Percentiles rank a stretch among this genome's conserved stretches.
Evolutionary conservation across 2,329 filamentous ascomycete genomes (phyloP).

Genomic region (Penicillium vulpinum): DNA sequence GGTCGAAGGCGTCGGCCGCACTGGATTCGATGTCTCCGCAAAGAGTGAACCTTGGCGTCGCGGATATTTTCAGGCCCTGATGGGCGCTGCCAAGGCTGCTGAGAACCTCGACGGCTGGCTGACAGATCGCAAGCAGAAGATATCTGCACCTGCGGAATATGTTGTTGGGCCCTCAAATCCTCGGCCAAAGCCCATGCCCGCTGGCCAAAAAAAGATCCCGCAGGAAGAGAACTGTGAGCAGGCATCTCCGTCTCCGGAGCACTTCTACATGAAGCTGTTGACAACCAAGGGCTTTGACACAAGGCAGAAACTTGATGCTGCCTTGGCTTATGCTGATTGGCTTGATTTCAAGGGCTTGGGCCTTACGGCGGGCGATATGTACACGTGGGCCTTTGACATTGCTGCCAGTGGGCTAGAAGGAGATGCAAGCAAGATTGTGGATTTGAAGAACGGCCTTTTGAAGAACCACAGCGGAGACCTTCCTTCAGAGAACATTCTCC

Average conservation of each 20-base stretch:
- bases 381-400: slow-evolving; percentile 73
- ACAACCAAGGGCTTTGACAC: slow-evolving; percentile 76
- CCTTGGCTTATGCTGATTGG: slow-evolving; percentile 80
- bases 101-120: slow-evolving; percentile 82
- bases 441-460: slow-evolving; percentile 64
- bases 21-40: slow-evolving; percentile 66
- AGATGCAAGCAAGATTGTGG: slow-evolving; percentile 53
- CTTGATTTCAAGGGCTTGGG: slow-evolving; percentile 72
- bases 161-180: slow-evolving; percentile 84
- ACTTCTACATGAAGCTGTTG: slow-evolving; percentile 77
- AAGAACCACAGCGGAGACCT: slow-evolving; percentile 54
- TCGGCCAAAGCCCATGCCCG: slow-evolving; percentile 69
- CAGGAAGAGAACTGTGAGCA: slow-evolving; percentile 72
- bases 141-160: slow-evolving; percentile 70
- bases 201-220: slow-evolving; percentile 61
- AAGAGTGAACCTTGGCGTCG: slow-evolving; percentile 83
- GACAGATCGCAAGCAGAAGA: slow-evolving; percentile 63
- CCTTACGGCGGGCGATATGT: slow-evolving; percentile 69
- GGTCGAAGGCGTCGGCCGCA: slow-evolving; percentile 56
- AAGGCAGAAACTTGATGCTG: slow-evolving; percentile 78
- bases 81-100: slow-evolving; percentile 72
- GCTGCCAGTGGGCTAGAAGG: slow-evolving; percentile 59
- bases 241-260: slow-evolving; percentile 69
- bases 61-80: slow-evolving; percentile 80
- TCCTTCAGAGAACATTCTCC: slow-evolving; percentile 73